These are phyloP conservation scores for Iris pallida DNA, from an alignment of 116 monocot species.

Conservation along the genomic window DNA sequence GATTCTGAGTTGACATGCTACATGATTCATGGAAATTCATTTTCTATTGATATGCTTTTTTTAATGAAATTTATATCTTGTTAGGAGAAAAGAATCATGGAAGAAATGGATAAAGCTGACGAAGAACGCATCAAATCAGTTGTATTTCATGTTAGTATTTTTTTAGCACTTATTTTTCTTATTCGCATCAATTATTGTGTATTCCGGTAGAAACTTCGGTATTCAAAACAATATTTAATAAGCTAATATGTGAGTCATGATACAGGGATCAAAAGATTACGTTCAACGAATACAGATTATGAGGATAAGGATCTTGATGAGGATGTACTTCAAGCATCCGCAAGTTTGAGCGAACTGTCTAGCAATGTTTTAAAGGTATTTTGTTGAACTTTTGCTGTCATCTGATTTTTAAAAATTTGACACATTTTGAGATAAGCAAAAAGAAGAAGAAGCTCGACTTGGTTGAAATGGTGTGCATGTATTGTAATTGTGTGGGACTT, in stretches of 20 bases:
- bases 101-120: conserved; percentile 69
- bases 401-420: too few species aligned
- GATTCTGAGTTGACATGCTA: too few species aligned
- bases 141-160: conserved; percentile 48
- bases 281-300: conserved; percentile 57
- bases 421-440: too few species aligned
- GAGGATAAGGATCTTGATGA: conserved; percentile 49
- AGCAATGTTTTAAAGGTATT: conserved; percentile 16
- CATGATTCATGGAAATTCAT: too few species aligned
- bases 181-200: not conserved
- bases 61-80: conserved; percentile 9
- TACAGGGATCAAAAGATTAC: conserved; percentile 61
- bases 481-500: too few species aligned
- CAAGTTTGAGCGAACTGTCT: conserved; percentile 2
- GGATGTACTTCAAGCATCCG: conserved; percentile 8
- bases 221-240: not conserved
- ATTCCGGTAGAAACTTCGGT: not conserved
- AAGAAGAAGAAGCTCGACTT: too few species aligned
- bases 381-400: not conserved
- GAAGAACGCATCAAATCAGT: conserved; percentile 72
- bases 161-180: not conserved
- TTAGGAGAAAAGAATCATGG: conserved; percentile 60
- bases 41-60: not conserved
- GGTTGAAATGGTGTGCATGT: too few species aligned
- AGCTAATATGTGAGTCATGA: not conserved